A percentile compares a stretch with the other conserved stretches of the same genome.
phyloP scores from a whole-genome alignment of 1,139 yeast genomes.

The Blastobotrys malaysiensis region DNA sequence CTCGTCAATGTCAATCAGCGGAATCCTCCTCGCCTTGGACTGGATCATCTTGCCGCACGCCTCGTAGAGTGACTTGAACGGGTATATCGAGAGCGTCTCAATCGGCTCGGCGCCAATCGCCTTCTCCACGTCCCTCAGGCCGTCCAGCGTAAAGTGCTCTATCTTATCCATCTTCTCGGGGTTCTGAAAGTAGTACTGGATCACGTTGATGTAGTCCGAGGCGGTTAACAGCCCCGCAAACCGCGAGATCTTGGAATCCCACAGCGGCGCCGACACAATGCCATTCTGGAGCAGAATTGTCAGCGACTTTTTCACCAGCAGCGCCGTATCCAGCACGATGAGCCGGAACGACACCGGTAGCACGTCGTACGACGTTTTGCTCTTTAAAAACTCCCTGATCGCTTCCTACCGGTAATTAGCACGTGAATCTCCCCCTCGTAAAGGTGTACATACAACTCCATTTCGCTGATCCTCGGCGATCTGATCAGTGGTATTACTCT shows the following conservation, averaged over 20 bases:
- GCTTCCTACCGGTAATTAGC: slow-evolving; percentile 35
- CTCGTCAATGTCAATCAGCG: slow-evolving; percentile 90
- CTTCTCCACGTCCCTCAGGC: slow-evolving; percentile 72
- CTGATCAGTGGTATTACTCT: background rate
- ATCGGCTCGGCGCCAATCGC: slow-evolving; percentile 85
- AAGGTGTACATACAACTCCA: background rate
- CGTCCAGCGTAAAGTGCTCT: slow-evolving; percentile 80
- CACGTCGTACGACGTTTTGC: slow-evolving; percentile 94
- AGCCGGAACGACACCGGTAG: slow-evolving; percentile 91
- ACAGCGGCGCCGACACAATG: slow-evolving; percentile 92
- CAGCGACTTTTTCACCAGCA: slow-evolving; percentile 84
- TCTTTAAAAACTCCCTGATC: slow-evolving; percentile 74
- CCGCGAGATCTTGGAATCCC: slow-evolving; percentile 85
- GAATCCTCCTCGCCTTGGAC: slow-evolving; percentile 88
- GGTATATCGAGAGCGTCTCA: slow-evolving; percentile 86
- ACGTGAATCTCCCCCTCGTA: background rate
- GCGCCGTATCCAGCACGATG: slow-evolving; percentile 87
- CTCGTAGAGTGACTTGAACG: slow-evolving; percentile 83
- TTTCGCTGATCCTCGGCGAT: slow-evolving; percentile 1
- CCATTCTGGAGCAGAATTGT: slow-evolving; percentile 87
- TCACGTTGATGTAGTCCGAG: slow-evolving; percentile 89
- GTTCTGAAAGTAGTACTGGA: slow-evolving; percentile 86
- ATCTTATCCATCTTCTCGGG: slow-evolving; percentile 89
- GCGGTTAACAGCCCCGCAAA: slow-evolving; percentile 94
- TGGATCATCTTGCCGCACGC: slow-evolving; percentile 92